Evolutionary conservation across 192 early-diverging fungal genomes (phyloP), one percentile per base, ranked within the genome.

Genomic region (Podila minutissima): DNA sequence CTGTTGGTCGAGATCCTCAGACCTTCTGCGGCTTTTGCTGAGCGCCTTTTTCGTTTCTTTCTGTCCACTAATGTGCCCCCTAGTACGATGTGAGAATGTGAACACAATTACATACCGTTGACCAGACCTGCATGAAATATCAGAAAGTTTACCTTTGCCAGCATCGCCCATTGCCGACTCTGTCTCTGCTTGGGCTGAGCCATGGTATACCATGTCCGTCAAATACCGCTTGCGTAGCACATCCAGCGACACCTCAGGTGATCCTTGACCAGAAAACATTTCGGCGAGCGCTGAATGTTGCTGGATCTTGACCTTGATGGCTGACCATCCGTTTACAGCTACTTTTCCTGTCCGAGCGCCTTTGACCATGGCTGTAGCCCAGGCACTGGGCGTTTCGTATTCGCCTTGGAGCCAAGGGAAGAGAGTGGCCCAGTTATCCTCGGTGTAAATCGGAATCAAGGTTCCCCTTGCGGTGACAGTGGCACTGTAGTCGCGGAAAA

Each of bases 261-360:
- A 15, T 13, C 77, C 77, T 31, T 69, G 68, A 1, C 72, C 76
- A 20, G 62, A 76, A 50, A 74, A 66, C 61, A 72, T 71, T 19
- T 70, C 68, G 53, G 17, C 31, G 8, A 83, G 53, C 5, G 41
- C 81, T 0, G 81, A n/a, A 12, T 74, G 55, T 17, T 75, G 74
- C 0, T 72, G 66, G 15, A 83, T 63, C 0, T 72, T 68, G 15
- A 92, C 83, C 32, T 89, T 85, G 62, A 89, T 88, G 10, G 91
- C 88, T 6, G 87, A 89, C 91, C 91, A 92, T 51, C 91, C 91
- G 67, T 92, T 92, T 33, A 90, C 89, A 1, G 89, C 88, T 3
- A 90, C 89, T 29, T 76, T 76, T 1, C 74, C 82, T 29, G 74
- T 75, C 55, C 74, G 66, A 71, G 83, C 85, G 12, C 86, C 85